Evolutionary conservation across 768 basidiomycete genomes (phyloP).

Genomic region (Hypholoma fasciculare): DNA sequence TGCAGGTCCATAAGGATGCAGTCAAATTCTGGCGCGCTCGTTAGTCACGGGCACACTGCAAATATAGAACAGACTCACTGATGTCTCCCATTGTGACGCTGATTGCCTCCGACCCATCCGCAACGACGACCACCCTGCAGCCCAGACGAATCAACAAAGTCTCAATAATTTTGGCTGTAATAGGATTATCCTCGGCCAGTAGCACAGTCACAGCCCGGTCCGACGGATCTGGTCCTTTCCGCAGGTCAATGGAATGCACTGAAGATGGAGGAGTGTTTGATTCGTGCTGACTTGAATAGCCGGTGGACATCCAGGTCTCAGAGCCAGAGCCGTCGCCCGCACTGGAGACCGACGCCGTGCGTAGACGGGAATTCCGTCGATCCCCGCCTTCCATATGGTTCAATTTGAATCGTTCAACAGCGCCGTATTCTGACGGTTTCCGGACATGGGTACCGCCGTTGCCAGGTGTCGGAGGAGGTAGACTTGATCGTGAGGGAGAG

Average conservation of each 20-base stretch:
- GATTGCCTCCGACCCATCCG: slow-evolving; percentile 96
- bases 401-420: slow-evolving; percentile 86
- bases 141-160: slow-evolving; percentile 92
- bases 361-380: slow-evolving; percentile 75
- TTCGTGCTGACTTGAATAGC: slow-evolving; percentile 56
- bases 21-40: slow-evolving; percentile 74
- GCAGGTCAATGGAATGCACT: slow-evolving; percentile 81
- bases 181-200: slow-evolving; percentile 97
- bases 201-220: slow-evolving; percentile 93
- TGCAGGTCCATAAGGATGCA: slow-evolving; percentile 94
- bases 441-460: slow-evolving; percentile 63
- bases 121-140: slow-evolving; percentile 92
- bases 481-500: slow-evolving; percentile 76
- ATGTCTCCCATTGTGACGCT: slow-evolving; percentile 98
- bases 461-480: slow-evolving; percentile 73
- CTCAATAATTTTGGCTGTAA: slow-evolving; percentile 96
- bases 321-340: slow-evolving; percentile 78
- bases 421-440: slow-evolving; percentile 88
- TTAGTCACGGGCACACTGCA: slow-evolving; percentile 6
- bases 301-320: slow-evolving; percentile 69
- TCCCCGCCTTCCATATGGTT: slow-evolving; percentile 77
- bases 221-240: slow-evolving; percentile 71
- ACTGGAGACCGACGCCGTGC: slow-evolving; percentile 85
- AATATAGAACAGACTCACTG: slow-evolving; percentile 56
- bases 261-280: slow-evolving; percentile 78